Conservation (phyloP, 345 rosid genomes). For the Isatis tinctoria region DNA sequence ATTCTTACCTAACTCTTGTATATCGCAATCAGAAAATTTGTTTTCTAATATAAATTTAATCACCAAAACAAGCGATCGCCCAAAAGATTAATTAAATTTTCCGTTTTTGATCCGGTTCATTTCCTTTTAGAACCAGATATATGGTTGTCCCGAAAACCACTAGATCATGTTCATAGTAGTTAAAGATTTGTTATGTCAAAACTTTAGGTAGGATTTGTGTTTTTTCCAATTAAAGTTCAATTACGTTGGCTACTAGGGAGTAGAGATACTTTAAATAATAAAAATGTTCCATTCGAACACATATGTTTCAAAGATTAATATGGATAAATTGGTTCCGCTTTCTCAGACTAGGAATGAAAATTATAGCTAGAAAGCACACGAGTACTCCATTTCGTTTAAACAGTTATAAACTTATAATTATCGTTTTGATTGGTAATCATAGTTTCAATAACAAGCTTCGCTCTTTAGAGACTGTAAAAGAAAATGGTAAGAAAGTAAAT, state of each 20-base stretch:
- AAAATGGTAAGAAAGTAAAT: not conserved
- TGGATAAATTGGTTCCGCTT: not conserved
- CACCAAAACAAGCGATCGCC: not conserved
- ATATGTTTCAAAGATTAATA: not conserved
- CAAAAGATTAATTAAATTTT: not conserved
- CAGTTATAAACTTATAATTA: not conserved
- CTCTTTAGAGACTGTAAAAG: not conserved
- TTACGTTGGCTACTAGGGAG: not conserved
- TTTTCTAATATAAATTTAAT: not conserved
- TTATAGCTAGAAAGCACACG: not conserved
- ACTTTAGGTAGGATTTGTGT: not conserved
- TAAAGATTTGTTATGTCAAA: not conserved
- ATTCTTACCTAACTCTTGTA: constrained; percentile 12
- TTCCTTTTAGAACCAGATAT: too few species aligned
- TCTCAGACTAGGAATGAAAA: not conserved
- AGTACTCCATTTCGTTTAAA: not conserved
- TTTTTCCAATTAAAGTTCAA: not conserved
- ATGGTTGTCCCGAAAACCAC: too few species aligned
- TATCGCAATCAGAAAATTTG: not conserved
- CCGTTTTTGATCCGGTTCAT: too few species aligned
- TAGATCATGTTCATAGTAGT: not conserved
- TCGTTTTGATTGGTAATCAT: not conserved
- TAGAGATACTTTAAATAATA: not conserved
- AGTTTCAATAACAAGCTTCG: not conserved
- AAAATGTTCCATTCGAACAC: not conserved